phyloP scores from a whole-genome alignment of 2,329 filamentous ascomycete species.

The Zymoseptoria ardabiliae region DNA sequence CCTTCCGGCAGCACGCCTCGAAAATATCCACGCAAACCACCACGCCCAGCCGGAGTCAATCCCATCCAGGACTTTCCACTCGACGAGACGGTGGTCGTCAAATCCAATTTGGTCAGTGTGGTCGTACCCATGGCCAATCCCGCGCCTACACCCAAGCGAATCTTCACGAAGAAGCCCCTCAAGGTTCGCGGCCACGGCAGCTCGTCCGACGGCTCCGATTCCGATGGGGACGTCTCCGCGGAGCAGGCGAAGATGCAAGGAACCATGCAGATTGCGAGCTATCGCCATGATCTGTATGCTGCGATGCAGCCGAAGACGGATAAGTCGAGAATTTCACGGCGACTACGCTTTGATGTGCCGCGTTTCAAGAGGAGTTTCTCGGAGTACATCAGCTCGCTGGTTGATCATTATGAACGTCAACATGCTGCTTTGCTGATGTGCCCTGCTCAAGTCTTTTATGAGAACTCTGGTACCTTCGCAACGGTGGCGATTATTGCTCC shows the following conservation, averaged over 20 bases:
- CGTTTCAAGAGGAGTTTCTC: not conserved
- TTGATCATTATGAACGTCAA: not conserved
- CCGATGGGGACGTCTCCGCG: not conserved
- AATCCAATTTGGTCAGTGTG: not conserved
- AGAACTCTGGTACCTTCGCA: slow-evolving; percentile 9
- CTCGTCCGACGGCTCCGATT: not conserved
- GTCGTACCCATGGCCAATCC: not conserved
- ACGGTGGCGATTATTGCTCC: slow-evolving; percentile 2
- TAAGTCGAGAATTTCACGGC: not conserved
- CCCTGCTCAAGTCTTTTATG: slow-evolving; percentile 7
- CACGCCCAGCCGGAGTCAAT: not conserved
- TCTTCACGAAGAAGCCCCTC: not conserved
- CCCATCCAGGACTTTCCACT: not conserved
- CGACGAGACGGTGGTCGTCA: not conserved
- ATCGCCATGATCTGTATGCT: slow-evolving; percentile 14
- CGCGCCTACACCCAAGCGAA: not conserved
- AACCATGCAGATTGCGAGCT: slow-evolving; percentile 18
- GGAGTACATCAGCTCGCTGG: not conserved
- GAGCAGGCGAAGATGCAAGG: slow-evolving; percentile 6
- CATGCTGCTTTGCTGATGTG: slow-evolving; percentile 8
- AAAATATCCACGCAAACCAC: not conserved
- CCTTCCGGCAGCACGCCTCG: not conserved
- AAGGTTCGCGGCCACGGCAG: not conserved
- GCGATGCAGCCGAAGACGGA: slow-evolving; percentile 1
- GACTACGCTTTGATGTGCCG: not conserved